A percentile compares a stretch with the other conserved stretches of the same genome.
Conservation (phyloP, 2,329 filamentous ascomycete genomes). For the Cryphonectria radicalis region DNA sequence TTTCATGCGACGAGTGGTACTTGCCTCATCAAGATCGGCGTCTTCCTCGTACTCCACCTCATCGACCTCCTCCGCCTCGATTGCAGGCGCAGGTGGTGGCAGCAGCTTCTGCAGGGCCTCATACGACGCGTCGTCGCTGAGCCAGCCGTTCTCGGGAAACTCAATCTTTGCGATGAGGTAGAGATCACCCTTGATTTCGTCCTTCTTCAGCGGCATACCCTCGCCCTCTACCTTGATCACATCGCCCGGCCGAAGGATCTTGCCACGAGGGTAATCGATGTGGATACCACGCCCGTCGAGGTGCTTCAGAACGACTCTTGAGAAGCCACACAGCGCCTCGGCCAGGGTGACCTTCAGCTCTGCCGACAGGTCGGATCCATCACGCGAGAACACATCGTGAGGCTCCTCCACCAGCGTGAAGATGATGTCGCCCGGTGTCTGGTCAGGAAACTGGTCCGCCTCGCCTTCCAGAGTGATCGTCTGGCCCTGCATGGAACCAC, state of each 20-base stretch:
- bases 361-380: slow-evolving; percentile 82
- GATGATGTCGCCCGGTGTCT: slow-evolving; percentile 89
- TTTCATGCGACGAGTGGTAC: slow-evolving; percentile 30
- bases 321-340: slow-evolving; percentile 88
- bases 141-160: slow-evolving; percentile 88
- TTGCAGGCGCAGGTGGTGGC: slow-evolving; percentile 64
- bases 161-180: slow-evolving; percentile 85
- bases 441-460: slow-evolving; percentile 88
- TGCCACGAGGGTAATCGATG: slow-evolving; percentile 77
- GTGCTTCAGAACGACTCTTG: slow-evolving; percentile 86
- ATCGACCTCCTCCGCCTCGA: slow-evolving; percentile 76
- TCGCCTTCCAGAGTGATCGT: slow-evolving; percentile 90
- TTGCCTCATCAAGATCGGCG: slow-evolving; percentile 78
- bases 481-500: slow-evolving; percentile 84
- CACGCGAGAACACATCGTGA: slow-evolving; percentile 81
- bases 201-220: slow-evolving; percentile 92
- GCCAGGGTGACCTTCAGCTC: slow-evolving; percentile 79
- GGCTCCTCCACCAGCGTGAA: slow-evolving; percentile 83
- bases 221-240: slow-evolving; percentile 85
- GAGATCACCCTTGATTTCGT: slow-evolving; percentile 81
- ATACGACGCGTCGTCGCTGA: slow-evolving; percentile 71
- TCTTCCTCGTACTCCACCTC: slow-evolving; percentile 87
- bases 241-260: slow-evolving; percentile 81
- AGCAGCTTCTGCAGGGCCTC: slow-evolving; percentile 75
- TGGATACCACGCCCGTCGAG: slow-evolving; percentile 91